phyloP scores from a whole-genome alignment of 176 grass and related monocot genomes.

The Eremochloa ophiuroides region DNA sequence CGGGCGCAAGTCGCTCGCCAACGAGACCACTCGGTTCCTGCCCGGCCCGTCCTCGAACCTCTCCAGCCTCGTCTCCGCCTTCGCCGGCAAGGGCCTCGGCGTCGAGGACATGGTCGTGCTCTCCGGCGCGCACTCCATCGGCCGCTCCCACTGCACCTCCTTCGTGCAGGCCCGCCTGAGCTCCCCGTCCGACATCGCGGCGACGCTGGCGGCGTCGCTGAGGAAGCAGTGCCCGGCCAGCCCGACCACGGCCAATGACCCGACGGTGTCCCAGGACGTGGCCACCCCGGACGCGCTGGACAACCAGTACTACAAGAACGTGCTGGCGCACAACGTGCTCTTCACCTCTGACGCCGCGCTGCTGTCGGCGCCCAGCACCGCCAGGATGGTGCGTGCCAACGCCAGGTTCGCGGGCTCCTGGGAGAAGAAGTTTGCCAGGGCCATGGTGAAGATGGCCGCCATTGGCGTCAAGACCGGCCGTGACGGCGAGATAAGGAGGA shows the following conservation, averaged over 20 bases:
- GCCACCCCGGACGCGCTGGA: constrained; percentile 18
- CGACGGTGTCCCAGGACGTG: constrained; percentile 11
- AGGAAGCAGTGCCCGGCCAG: not conserved
- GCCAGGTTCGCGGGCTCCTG: not conserved
- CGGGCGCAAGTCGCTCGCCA: not conserved
- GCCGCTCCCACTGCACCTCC: constrained; percentile 38
- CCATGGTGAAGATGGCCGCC: constrained; percentile 35
- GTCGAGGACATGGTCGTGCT: too few relatives aligned
- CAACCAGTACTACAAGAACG: constrained; percentile 47
- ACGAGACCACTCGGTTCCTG: not conserved
- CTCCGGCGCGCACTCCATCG: constrained; percentile 61
- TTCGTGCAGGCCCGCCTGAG: not conserved
- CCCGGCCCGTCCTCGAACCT: not conserved
- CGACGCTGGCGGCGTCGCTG: not conserved
- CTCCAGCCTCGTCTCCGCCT: constrained; percentile 17
- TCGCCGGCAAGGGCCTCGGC: constrained; percentile 10
- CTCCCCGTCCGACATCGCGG: not conserved
- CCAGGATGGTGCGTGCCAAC: constrained; percentile 6
- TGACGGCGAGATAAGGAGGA: constrained; percentile 14
- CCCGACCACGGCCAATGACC: not conserved
- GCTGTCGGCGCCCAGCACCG: not conserved
- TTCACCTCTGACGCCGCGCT: constrained; percentile 47
- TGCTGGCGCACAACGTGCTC: constrained; percentile 17
- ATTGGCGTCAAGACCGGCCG: constrained; percentile 1
- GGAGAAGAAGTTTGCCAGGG: constrained; percentile 34